These are phyloP conservation scores for Avena eriantha DNA, from an alignment of 176 grass and related monocot species.

Conservation along the genomic window DNA sequence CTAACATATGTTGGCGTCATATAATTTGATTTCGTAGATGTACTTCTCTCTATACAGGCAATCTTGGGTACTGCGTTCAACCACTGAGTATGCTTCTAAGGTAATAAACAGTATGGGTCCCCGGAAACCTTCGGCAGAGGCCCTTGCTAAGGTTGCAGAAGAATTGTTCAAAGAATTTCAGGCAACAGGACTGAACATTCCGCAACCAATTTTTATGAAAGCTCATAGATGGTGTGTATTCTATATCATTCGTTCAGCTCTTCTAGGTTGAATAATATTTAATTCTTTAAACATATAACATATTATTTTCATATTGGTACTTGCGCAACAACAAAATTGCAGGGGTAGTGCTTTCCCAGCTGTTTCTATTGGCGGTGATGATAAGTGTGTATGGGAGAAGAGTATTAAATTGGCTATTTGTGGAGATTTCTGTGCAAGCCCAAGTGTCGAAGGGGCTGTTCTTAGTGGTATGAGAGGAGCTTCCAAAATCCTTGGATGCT, in stretches of 20 bases:
- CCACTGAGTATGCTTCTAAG: conserved; percentile 74
- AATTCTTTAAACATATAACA: background rate
- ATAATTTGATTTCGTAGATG: conserved; percentile 3
- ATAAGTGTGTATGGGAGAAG: conserved; percentile 84
- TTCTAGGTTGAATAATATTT: conserved; percentile 29
- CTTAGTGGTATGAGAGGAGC: conserved; percentile 80
- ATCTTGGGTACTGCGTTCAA: conserved; percentile 88
- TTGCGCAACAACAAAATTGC: conserved; percentile 32
- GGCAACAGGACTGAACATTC: conserved; percentile 62
- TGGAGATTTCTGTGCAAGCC: conserved; percentile 86
- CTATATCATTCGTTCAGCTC: background rate
- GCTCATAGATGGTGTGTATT: conserved; percentile 92
- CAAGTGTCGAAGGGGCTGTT: conserved; percentile 79
- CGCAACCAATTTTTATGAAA: conserved; percentile 87
- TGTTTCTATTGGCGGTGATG: conserved; percentile 59
- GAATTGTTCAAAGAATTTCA: conserved; percentile 89
- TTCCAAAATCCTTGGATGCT: conserved; percentile 75
- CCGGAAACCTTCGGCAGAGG: conserved; percentile 76
- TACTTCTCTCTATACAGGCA: conserved; percentile 59
- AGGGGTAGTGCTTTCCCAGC: conserved; percentile 86
- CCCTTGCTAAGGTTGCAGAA: conserved; percentile 76
- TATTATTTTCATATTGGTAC: background rate
- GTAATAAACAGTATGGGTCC: conserved; percentile 65
- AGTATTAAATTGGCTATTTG: conserved; percentile 72
- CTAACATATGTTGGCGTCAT: background rate